These are phyloP conservation scores for Pluteus cervinus DNA, from an alignment of 768 basidiomycete species.

Conservation along the genomic window DNA sequence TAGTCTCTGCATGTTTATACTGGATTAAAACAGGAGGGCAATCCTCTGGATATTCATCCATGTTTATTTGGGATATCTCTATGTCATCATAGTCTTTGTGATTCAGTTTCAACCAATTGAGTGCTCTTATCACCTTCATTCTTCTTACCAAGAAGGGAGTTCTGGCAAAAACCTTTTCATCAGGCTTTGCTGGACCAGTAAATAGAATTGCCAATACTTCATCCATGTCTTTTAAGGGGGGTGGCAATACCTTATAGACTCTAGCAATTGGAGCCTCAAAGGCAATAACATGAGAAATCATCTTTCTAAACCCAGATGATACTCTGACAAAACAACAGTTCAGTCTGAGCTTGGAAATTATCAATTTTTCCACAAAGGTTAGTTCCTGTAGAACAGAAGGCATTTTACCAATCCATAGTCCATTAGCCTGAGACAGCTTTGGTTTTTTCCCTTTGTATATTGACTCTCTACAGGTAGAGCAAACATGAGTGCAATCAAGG, in stretches of 20 bases:
- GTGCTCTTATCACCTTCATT: conserved; percentile 13
- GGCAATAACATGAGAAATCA: conserved; percentile 19
- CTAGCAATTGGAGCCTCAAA: conserved; percentile 17
- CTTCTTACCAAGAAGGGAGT: conserved; percentile 18
- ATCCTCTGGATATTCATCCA: conserved; percentile 10
- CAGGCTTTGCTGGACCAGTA: conserved; percentile 7
- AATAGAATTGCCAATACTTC: conserved; percentile 10
- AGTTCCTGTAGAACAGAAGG: not conserved
- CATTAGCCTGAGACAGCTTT: not conserved
- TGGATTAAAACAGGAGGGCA: conserved; percentile 10
- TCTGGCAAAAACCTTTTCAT: conserved; percentile 9
- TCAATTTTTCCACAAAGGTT: not conserved
- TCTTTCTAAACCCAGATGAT: too few species aligned
- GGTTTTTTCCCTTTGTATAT: not conserved
- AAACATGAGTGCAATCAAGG: too few species aligned
- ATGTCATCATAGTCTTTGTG: conserved; percentile 19
- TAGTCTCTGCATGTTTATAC: conserved; percentile 5
- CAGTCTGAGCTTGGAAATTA: not conserved
- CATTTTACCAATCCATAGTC: not conserved
- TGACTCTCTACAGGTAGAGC: too few species aligned
- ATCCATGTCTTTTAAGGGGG: conserved; percentile 10
- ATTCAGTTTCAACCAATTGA: conserved; percentile 22
- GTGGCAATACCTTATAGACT: too few species aligned
- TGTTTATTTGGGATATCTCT: conserved; percentile 12
- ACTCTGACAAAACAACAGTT: too few species aligned